Conservation (phyloP, 139 green algal species). For the Monoraphidium neglectum region DNA sequence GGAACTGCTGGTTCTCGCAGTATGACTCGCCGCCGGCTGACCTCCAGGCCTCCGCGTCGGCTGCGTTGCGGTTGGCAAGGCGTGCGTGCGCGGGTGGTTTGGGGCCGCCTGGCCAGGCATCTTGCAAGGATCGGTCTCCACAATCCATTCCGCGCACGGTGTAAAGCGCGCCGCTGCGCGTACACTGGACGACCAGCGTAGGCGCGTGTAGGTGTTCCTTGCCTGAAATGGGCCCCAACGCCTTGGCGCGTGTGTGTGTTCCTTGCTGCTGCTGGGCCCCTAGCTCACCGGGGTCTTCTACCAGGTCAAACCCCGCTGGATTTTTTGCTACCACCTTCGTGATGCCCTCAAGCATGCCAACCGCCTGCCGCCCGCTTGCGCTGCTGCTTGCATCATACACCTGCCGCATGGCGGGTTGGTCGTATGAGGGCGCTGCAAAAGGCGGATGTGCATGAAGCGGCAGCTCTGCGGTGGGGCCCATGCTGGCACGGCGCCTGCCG, state of each 20-base stretch:
- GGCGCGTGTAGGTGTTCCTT: neutral
- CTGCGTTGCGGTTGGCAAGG: neutral
- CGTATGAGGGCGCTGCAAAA: too few species aligned
- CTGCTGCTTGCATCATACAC: constrained; percentile 19
- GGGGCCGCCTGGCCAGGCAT: neutral
- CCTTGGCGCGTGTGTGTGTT: too few species aligned
- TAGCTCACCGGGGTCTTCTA: constrained; percentile 13
- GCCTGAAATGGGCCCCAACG: neutral
- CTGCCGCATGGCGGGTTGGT: too few species aligned
- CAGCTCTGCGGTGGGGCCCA: too few species aligned
- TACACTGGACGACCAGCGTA: neutral
- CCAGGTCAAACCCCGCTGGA: constrained; percentile 14
- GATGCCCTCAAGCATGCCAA: constrained; percentile 20
- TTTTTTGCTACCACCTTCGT: constrained; percentile 10
- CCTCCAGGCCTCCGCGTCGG: constrained; percentile 11
- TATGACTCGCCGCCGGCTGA: constrained; percentile 23
- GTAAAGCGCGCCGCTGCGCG: neutral
- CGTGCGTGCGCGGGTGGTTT: neutral
- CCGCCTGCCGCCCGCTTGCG: neutral
- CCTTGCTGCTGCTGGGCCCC: neutral
- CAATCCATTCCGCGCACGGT: too few species aligned
- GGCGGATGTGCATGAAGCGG: too few species aligned
- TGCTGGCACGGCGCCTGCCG: too few species aligned
- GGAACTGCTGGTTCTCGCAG: constrained; percentile 30
- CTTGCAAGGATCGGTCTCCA: too few species aligned